phyloP scores from a whole-genome alignment of 768 basidiomycete species.

The Termitomyces sp. region DNA sequence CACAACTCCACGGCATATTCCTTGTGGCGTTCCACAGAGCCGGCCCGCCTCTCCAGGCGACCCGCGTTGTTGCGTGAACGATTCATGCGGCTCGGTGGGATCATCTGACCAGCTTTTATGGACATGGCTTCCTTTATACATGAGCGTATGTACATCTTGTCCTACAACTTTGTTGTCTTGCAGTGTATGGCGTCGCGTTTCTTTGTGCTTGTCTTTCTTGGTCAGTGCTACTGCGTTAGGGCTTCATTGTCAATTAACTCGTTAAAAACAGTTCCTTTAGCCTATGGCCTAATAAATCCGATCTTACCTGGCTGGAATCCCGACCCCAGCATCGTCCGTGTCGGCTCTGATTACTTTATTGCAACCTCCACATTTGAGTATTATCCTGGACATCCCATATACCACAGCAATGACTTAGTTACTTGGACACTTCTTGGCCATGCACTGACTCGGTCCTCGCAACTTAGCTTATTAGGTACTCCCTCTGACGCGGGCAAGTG shows the following conservation, averaged over 20 bases:
- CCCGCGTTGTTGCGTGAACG: not conserved
- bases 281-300: constrained; percentile 22
- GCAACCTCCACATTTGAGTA: constrained; percentile 34
- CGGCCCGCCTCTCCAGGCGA: not conserved
- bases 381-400: constrained; percentile 36
- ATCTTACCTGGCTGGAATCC: constrained; percentile 37
- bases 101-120: constrained; percentile 7
- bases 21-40: not conserved
- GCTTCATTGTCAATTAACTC: too few relatives aligned
- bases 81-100: not conserved
- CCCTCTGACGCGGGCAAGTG: constrained; percentile 30
- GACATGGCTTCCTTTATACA: too few relatives aligned
- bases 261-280: not conserved
- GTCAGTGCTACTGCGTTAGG: not conserved
- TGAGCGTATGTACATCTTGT: not conserved
- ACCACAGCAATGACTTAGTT: constrained; percentile 32
- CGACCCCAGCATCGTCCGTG: constrained; percentile 33
- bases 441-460: constrained; percentile 28
- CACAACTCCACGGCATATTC: not conserved
- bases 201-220: not conserved
- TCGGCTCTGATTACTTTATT: constrained; percentile 33
- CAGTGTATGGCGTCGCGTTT: not conserved
- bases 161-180: not conserved
- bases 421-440: constrained; percentile 33
- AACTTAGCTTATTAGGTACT: constrained; percentile 29